phyloP scores from a whole-genome alignment of 345 rosid species.

The Salix viminalis region DNA sequence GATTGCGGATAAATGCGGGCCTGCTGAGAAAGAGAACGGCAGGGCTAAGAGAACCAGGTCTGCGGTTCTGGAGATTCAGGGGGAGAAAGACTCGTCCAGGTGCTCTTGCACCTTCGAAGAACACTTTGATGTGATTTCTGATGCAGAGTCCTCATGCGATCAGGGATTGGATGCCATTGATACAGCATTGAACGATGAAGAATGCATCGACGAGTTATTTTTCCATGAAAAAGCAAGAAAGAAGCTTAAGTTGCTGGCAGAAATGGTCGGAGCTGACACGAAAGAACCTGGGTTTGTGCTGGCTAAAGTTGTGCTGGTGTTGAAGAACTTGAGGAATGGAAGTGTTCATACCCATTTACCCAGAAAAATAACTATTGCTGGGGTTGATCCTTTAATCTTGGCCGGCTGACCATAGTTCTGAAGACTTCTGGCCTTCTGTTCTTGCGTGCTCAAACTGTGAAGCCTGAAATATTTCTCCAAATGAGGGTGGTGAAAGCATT shows the following conservation, averaged over 20 bases:
- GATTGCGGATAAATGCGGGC: no score
- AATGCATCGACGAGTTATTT: neutral
- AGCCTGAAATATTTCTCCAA: no score
- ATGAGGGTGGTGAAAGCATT: no score
- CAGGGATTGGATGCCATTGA: neutral
- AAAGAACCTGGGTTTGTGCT: constrained; percentile 6
- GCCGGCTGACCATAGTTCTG: no score
- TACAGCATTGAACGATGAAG: neutral
- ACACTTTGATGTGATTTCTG: neutral
- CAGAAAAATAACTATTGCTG: neutral
- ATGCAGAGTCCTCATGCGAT: neutral
- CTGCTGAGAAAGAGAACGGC: neutral
- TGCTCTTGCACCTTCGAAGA: neutral
- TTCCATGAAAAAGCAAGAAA: neutral
- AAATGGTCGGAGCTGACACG: constrained; percentile 3
- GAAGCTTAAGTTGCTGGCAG: neutral
- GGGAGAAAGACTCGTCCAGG: neutral
- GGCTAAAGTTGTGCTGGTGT: neutral
- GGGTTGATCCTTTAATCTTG: no score
- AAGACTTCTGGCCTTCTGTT: no score
- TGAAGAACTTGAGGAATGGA: neutral
- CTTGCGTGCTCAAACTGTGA: no score
- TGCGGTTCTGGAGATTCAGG: neutral
- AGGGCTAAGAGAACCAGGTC: neutral
- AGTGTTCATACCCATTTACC: neutral